A percentile compares a stretch with the other conserved stretches of the same genome.
Conservation (phyloP, 345 rosid genomes). For the Firmiana major region DNA sequence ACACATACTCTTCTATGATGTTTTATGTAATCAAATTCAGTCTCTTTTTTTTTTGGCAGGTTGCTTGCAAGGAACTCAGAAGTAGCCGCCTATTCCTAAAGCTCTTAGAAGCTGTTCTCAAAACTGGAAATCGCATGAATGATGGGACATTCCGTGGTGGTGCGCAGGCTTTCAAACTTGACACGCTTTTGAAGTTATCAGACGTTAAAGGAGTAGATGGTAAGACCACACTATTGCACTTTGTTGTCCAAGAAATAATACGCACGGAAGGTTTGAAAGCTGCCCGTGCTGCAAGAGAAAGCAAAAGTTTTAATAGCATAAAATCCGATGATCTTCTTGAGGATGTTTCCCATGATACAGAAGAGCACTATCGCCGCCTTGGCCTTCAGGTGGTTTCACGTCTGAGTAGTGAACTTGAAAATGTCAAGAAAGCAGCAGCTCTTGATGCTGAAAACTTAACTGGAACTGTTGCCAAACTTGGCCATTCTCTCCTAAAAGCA, state of each 20-base stretch:
- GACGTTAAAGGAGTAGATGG: constrained; percentile 97
- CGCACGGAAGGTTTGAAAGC: constrained; percentile 92
- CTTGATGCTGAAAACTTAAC: constrained; percentile 78
- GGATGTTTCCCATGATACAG: constrained; percentile 53
- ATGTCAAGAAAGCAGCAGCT: constrained; percentile 84
- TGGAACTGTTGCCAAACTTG: constrained; percentile 67
- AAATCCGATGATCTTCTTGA: constrained; percentile 74
- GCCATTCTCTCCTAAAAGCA: constrained; percentile 50
- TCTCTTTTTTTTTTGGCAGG: constrained; percentile 35
- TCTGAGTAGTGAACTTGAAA: constrained; percentile 71
- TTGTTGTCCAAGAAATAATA: constrained; percentile 90
- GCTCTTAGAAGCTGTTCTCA: constrained; percentile 97
- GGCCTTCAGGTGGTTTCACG: constrained; percentile 85
- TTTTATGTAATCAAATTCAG: not conserved
- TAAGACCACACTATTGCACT: constrained; percentile 94
- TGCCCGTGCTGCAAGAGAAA: constrained; percentile 65
- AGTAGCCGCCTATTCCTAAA: constrained; percentile 85
- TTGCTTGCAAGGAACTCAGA: constrained; percentile 84
- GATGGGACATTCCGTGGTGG: constrained; percentile 96
- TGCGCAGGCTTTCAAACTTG: constrained; percentile 97
- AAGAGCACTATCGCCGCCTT: constrained; percentile 61
- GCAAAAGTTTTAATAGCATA: constrained; percentile 59
- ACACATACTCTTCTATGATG: not conserved
- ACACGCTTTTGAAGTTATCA: constrained; percentile 87
- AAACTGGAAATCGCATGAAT: constrained; percentile 99